A percentile compares a stretch with the other conserved stretches of the same genome.
phyloP scores from a whole-genome alignment of 164 flowering plant species.

The Chimonanthus salicifolius region DNA sequence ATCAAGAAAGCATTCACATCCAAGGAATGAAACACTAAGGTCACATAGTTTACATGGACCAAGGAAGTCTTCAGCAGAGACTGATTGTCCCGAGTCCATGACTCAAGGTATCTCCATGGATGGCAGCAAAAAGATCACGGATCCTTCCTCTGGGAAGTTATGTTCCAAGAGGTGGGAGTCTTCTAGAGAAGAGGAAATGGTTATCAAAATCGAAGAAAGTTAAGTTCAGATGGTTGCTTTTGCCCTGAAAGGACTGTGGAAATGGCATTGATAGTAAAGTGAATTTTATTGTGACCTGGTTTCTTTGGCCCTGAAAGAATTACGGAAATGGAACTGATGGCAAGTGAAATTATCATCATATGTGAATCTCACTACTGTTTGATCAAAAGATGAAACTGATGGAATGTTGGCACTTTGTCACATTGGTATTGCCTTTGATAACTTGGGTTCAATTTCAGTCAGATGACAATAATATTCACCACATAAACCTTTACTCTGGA shows the following conservation, averaged over 20 bases:
- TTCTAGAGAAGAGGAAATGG: constrained; percentile 54
- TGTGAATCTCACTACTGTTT: background rate
- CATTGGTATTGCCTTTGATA: background rate
- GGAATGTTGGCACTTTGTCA: background rate
- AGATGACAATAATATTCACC: background rate
- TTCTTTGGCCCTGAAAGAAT: background rate
- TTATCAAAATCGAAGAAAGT: constrained; percentile 91
- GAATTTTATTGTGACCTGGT: background rate
- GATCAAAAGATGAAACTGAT: background rate
- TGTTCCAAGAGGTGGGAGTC: constrained; percentile 48
- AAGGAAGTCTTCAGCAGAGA: constrained; percentile 55
- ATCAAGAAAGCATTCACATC: constrained; percentile 32
- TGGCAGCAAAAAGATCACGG: constrained; percentile 52
- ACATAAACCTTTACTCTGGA: background rate
- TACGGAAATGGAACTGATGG: background rate
- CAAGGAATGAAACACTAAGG: constrained; percentile 54
- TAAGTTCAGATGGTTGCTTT: constrained; percentile 32
- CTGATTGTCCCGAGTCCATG: constrained; percentile 21
- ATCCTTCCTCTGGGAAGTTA: constrained; percentile 30
- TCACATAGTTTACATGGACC: constrained; percentile 76
- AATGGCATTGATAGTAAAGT: background rate
- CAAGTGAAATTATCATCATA: background rate
- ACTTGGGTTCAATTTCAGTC: background rate
- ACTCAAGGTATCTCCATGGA: constrained; percentile 32
- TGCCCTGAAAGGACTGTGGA: background rate